Conservation (phyloP, 305 asterid genomes). For the Fraxinus sp. region DNA sequence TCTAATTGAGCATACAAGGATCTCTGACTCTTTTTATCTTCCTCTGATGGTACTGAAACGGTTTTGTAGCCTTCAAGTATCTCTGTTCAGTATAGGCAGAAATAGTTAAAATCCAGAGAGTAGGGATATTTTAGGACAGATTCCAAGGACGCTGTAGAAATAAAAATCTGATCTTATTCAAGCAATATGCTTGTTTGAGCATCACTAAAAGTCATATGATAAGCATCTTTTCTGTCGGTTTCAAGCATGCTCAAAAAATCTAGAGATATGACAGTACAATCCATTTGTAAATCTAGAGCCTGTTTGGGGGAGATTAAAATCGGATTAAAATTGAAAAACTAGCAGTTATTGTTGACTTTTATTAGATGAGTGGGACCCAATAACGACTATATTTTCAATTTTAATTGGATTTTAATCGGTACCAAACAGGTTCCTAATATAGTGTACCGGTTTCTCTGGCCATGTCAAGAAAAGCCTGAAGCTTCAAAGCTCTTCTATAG, state of each 20-base stretch:
- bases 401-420: too few species aligned
- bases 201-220: not conserved
- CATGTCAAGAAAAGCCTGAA: constrained; percentile 99
- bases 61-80: constrained; percentile 87
- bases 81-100: constrained; percentile 49
- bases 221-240: constrained; percentile 1
- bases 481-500: constrained; percentile 94
- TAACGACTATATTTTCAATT: too few species aligned
- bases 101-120: constrained; percentile 19
- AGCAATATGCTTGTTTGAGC: constrained; percentile 6
- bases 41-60: constrained; percentile 70
- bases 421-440: not conserved
- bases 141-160: not conserved
- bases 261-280: constrained; percentile 19
- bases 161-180: not conserved
- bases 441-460: constrained; percentile 74
- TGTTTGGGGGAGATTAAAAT: too few species aligned
- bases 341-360: too few species aligned
- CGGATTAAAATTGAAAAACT: too few species aligned
- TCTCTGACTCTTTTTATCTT: constrained; percentile 92
- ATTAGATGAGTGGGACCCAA: too few species aligned
- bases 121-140: not conserved
- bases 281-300: constrained; percentile 9
- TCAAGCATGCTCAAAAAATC: constrained; percentile 6
- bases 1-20: constrained; percentile 86